phyloP scores from a whole-genome alignment of 2,329 filamentous ascomycete species.

The Elsinoe batatas region DNA sequence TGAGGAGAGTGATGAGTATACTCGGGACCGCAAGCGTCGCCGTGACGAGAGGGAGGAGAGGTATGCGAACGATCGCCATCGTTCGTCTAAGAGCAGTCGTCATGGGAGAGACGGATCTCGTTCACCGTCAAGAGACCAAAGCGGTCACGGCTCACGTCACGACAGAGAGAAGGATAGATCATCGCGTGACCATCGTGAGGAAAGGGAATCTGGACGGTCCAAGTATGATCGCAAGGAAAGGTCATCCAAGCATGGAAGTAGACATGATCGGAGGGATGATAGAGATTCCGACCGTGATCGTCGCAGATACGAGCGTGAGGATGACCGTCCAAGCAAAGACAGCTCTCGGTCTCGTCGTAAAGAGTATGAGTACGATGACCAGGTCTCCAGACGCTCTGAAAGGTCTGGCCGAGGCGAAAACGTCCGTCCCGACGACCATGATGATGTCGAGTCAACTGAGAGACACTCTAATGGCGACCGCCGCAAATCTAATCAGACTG shows the following conservation, averaged over 20 bases:
- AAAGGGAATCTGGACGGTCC: conserved; percentile 35
- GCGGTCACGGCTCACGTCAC: conserved; percentile 47
- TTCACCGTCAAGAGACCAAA: conserved; percentile 54
- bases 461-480: background rate
- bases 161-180: conserved; percentile 34
- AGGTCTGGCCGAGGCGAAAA: background rate
- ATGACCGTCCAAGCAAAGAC: conserved; percentile 10
- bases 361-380: conserved; percentile 12
- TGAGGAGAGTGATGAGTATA: conserved; percentile 15
- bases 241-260: conserved; percentile 20
- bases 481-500: background rate
- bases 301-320: conserved; percentile 2
- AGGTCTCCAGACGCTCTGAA: background rate
- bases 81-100: conserved; percentile 32
- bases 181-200: conserved; percentile 39
- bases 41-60: conserved; percentile 43
- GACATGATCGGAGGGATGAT: conserved; percentile 20
- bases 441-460: background rate
- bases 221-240: conserved; percentile 28
- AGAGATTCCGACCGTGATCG: conserved; percentile 25
- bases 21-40: conserved; percentile 27
- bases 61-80: conserved; percentile 28
- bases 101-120: conserved; percentile 44
- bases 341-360: conserved; percentile 10
- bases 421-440: background rate